Conservation (phyloP, 192 early-diverging fungal genomes). For the Radiomyces spectabilis region DNA sequence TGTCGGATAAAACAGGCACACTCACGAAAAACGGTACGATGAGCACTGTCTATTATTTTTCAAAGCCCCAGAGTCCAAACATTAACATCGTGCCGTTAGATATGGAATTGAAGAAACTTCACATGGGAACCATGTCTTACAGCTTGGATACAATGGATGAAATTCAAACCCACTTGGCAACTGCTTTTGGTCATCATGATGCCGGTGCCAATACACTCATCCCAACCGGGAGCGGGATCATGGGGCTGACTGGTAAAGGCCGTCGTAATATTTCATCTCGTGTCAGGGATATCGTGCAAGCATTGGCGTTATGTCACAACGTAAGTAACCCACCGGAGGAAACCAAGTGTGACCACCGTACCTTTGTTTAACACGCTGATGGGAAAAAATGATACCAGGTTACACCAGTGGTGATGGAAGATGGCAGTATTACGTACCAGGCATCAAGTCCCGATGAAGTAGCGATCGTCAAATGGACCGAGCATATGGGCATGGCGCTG, state of each 20-base stretch:
- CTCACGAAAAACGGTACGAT: constrained; percentile 80
- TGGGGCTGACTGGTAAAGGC: constrained; percentile 45
- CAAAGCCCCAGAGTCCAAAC: too few species aligned
- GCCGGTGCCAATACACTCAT: background rate
- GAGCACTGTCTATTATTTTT: too few species aligned
- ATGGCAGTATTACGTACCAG: constrained; percentile 72
- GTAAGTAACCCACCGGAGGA: too few species aligned
- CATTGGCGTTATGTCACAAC: constrained; percentile 88
- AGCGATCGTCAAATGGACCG: constrained; percentile 90
- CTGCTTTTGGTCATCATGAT: constrained; percentile 32
- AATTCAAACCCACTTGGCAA: constrained; percentile 59
- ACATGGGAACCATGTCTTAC: constrained; percentile 95
- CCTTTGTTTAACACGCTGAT: too few species aligned
- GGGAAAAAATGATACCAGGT: constrained; percentile 35
- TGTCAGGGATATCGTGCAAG: constrained; percentile 81
- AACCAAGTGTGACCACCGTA: too few species aligned
- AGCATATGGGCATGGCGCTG: constrained; percentile 75
- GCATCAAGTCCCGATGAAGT: constrained; percentile 96
- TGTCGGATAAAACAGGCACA: constrained; percentile 96
- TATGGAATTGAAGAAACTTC: constrained; percentile 92
- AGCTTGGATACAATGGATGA: constrained; percentile 87
- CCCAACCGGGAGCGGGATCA: too few species aligned
- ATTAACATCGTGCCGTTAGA: constrained; percentile 50
- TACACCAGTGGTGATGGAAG: constrained; percentile 58
- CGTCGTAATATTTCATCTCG: constrained; percentile 79